A percentile compares a stretch with the other conserved stretches of the same genome.
phyloP scores from a whole-genome alignment of 2,329 filamentous ascomycete genomes.

The Beauveria pseudobassiana region DNA sequence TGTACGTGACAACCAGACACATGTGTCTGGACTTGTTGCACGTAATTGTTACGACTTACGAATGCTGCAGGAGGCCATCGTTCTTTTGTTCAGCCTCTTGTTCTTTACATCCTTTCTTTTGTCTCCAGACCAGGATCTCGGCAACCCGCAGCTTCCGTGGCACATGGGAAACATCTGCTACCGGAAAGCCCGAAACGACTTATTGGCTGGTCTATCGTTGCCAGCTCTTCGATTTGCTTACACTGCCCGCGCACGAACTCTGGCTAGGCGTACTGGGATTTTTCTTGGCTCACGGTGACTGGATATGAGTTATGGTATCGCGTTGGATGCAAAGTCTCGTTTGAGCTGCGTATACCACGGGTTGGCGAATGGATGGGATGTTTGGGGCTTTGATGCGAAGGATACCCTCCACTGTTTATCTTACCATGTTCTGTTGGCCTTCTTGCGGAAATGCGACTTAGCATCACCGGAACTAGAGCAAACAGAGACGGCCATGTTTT shows the following conservation, averaged over 20 bases:
- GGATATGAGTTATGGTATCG: neutral
- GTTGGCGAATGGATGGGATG: neutral
- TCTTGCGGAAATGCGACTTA: neutral
- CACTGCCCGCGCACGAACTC: neutral
- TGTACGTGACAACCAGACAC: neutral
- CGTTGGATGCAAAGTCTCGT: neutral
- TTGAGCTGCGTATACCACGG: neutral
- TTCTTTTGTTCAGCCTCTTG: neutral
- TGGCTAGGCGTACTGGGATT: neutral
- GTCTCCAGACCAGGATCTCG: neutral
- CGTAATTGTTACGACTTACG: constrained; percentile 9
- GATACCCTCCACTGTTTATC: constrained; percentile 32
- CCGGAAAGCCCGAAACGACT: neutral
- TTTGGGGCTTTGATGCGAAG: constrained; percentile 28
- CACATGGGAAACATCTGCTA: neutral
- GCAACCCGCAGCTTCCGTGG: neutral
- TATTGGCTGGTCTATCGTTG: neutral
- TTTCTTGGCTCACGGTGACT: neutral
- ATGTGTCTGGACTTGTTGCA: neutral
- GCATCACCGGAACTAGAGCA: neutral
- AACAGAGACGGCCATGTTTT: neutral
- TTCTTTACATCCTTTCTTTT: neutral
- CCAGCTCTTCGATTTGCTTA: neutral
- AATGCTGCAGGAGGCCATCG: neutral
- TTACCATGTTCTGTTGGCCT: neutral